These are phyloP conservation scores for Backusella tarrabulga DNA, from an alignment of 192 early-diverging fungal species.

Conservation along the genomic window DNA sequence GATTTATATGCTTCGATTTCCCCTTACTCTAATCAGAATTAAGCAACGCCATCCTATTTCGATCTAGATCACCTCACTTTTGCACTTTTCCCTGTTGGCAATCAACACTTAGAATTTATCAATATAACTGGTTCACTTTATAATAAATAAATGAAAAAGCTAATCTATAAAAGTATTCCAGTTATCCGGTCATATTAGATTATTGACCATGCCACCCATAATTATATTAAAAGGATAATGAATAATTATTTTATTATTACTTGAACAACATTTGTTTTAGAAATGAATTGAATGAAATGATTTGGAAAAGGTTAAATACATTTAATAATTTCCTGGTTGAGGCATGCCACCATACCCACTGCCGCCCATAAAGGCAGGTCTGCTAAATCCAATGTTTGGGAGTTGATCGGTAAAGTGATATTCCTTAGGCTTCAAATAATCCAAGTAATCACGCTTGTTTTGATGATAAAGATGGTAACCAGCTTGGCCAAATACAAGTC, in stretches of 20 bases:
- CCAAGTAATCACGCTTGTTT: constrained; percentile 13
- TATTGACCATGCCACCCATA: too few species aligned
- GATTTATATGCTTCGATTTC: too few species aligned
- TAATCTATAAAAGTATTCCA: too few species aligned
- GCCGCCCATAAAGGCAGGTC: not conserved
- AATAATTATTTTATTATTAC: not conserved
- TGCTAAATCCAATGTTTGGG: not conserved
- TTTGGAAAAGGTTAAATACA: not conserved
- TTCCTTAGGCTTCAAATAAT: not conserved
- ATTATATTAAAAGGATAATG: not conserved
- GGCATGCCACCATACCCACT: not conserved
- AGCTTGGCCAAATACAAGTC: constrained; percentile 30
- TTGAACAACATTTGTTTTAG: not conserved
- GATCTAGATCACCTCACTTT: too few species aligned
- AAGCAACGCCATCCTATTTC: too few species aligned
- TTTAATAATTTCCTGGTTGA: not conserved
- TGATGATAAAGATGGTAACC: constrained; percentile 19
- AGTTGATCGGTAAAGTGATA: not conserved
- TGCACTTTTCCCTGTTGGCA: too few species aligned
- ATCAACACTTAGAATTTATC: too few species aligned
- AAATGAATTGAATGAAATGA: not conserved
- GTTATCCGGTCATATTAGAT: too few species aligned
- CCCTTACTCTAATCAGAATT: too few species aligned
- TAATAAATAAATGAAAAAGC: too few species aligned
- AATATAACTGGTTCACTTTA: too few species aligned